Base-by-base conservation (phyloP, 139 green algal species). In the Chlamydomonas schloesseri region DNA sequence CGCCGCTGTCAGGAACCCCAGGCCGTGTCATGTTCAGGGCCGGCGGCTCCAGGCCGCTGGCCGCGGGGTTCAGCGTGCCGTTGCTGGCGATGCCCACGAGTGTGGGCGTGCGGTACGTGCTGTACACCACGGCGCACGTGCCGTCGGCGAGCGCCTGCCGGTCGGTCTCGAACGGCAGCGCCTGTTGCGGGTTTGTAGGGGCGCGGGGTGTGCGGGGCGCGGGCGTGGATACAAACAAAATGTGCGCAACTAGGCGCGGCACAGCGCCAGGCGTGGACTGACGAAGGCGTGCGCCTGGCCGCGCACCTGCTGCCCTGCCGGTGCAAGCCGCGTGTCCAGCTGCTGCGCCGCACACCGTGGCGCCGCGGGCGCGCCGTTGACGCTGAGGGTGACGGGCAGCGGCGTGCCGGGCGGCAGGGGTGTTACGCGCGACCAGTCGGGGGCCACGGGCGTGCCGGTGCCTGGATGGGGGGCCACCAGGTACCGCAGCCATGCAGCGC, bases 61-160 rank as follows among this genome's bases (percentile, higher is more conserved):
- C 42, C 8, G 42, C 42, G 6, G 42, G 42, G 42, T 50, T 50
- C 42, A 50, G 42, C 42, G 9, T 21, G 65, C 15, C n/a, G 65
- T 50, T 24, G 5, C 8, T 5, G 1, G 13, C 65, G 13, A 24
- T 23, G 34, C 0, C 75, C 23, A 71, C 58, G 36, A 82, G 75
- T 10, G 75, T 82, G 17, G 75, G 75, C 8, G 75, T 82, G 28
- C 18, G 10, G 75, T 82, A 82, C 8, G 75, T 37, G 36, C 58
- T 82, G 75, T 82, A 82, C 8, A 60, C 31, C 6, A 82, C 24
- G 58, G 34, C 36, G 24, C 75, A 82, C 10, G 10, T 13, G 33
- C 6, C 23, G 72, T 60, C 0, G 64, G 28, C 6, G 58, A 13
- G 14, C 14, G 15, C 6, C 33, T 13, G 6, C 42, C 8, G 42